Conservation (phyloP, 805 yeast genomes). For the Saturnispora diversa region DNA sequence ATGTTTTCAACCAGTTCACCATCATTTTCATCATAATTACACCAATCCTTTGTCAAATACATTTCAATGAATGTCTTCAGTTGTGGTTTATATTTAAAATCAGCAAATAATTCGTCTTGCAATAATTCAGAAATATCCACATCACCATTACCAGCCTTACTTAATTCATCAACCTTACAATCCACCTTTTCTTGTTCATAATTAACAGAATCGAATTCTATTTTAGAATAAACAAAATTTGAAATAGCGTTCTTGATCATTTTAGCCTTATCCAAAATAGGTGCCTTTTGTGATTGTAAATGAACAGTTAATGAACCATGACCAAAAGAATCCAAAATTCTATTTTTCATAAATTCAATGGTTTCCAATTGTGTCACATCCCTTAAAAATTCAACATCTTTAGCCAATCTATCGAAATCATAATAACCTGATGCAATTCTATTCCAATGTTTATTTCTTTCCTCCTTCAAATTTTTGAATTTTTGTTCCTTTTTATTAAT, state of each 20-base stretch:
- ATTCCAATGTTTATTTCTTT: conserved; percentile 55
- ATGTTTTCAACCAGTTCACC: conserved; percentile 40
- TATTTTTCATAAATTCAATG: conserved; percentile 32
- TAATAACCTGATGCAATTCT: conserved; percentile 69
- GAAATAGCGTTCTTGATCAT: conserved; percentile 23
- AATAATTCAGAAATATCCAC: conserved; percentile 14
- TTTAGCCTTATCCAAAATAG: conserved; percentile 18
- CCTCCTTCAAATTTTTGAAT: conserved; percentile 72
- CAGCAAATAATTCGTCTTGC: conserved; percentile 15
- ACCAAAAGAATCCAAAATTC: conserved; percentile 26
- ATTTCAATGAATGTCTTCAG: conserved; percentile 1
- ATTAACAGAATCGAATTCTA: conserved; percentile 25
- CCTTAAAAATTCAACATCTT: conserved; percentile 50
- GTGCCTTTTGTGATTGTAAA: conserved; percentile 45
- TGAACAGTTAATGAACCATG: conserved; percentile 48
- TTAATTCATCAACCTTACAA: conserved; percentile 11
- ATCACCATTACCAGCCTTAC: conserved; percentile 8
- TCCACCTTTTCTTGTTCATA: conserved; percentile 20
- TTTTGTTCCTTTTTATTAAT: conserved; percentile 59
- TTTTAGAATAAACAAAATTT: conserved; percentile 25
- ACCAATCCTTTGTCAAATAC: conserved; percentile 13
- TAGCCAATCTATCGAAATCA: conserved; percentile 55
- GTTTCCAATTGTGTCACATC: conserved; percentile 45
- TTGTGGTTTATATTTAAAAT: conserved; percentile 17
- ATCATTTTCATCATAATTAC: conserved; percentile 8